Conservation (phyloP, 257 asterid species). For the Solanum boliviense region DNA sequence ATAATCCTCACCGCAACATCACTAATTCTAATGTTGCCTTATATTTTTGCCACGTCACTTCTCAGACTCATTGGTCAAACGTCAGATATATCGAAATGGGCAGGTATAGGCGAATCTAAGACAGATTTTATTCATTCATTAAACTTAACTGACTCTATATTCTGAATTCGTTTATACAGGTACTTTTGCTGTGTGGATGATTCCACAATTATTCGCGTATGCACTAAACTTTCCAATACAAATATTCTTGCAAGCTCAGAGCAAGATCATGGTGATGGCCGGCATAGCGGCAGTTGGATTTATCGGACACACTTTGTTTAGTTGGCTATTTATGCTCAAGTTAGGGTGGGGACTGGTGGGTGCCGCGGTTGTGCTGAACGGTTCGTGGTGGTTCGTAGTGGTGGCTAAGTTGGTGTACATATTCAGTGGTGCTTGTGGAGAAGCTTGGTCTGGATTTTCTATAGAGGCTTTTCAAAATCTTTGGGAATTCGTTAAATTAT, state of each 20-base stretch:
- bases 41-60: constrained; percentile 28
- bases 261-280: constrained; percentile 41
- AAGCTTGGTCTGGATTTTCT: constrained; percentile 54
- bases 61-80: constrained; percentile 36
- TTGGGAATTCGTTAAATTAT: constrained; percentile 39
- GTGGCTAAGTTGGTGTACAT: constrained; percentile 35
- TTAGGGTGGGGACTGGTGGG: constrained; percentile 52
- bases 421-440: constrained; percentile 36
- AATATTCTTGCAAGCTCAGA: constrained; percentile 56
- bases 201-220: constrained; percentile 54
- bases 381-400: constrained; percentile 55
- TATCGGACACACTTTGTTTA: constrained; percentile 20
- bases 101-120: constrained; percentile 4
- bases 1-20: constrained; percentile 26
- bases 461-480: constrained; percentile 30
- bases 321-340: constrained; percentile 52
- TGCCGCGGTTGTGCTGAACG: constrained; percentile 31
- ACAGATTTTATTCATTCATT: neutral
- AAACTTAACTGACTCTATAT: neutral
- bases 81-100: constrained; percentile 22
- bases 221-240: constrained; percentile 45
- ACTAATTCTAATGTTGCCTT: constrained; percentile 16
- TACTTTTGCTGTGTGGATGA: constrained; percentile 42
- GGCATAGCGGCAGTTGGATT: constrained; percentile 27
- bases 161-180: constrained; percentile 16